Evolutionary conservation across 495 filamentous ascomycete genomes (phyloP), one percentile per base, ranked within the genome.

Genomic region (Podospora sp.): DNA sequence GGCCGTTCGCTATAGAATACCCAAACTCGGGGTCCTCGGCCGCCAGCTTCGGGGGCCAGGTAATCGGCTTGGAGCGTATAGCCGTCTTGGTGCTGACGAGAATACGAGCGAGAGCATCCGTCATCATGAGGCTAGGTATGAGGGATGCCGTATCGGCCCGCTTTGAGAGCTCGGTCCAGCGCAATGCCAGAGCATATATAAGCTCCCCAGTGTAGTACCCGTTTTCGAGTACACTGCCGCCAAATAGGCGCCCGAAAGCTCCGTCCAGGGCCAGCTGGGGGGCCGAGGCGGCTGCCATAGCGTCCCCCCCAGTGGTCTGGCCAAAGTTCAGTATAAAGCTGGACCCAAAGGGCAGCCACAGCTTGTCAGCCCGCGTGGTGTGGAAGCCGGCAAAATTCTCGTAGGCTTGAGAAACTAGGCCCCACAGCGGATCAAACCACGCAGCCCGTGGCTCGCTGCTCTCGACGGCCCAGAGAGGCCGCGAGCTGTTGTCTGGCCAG

Each of bases 401-500:
- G 1, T 60, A 29, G 29, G 18, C 12, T 1, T 29, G 25, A 20
- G 16, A 33, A 7, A 20, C 29, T 0, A 33, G 58, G 1, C 25
- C 14, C 58, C 58, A 60, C 5, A 60, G 26, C 6, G 25, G 12
- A 1, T 60, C 58, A 9, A 33, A 60, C 25, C 26, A 29, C 58
- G 21, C 12, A 5, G 27, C 21, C 25, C 12, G 8, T 12, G 21
- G 12, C 16, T 21, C 26, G 6, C 1, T 8, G 11, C 12, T 24
- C 20, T 62, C 60, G 11, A 62, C 60, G 35, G 36, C 60, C 60
- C 60, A 62, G 21, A 62, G 60, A 5, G 60, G 60, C 35, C 49
- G 40, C n/a, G 20, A 11, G 2, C 22, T 21, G 1, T 51, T 35
- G 22, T 24, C 5, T 6, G 22, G 6, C 21, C 49, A 62, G 0